phyloP scores from a whole-genome alignment of 352 stramenopile species.

The Pythium apleroticum region DNA sequence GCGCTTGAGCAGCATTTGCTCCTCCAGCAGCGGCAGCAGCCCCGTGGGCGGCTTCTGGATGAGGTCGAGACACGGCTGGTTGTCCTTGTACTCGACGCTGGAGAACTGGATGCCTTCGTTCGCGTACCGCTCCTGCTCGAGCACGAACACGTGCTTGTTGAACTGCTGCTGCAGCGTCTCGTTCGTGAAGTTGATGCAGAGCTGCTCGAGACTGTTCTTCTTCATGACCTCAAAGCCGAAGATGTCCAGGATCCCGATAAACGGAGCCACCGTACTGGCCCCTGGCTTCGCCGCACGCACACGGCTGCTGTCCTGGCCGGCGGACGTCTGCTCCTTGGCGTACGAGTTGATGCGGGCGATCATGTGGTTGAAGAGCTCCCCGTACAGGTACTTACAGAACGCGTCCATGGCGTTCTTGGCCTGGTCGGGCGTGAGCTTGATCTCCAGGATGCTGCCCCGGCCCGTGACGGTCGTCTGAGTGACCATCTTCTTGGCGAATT shows the following conservation, averaged over 20 bases:
- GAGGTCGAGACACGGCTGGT: slow-evolving; percentile 72
- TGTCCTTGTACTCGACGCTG: slow-evolving; percentile 83
- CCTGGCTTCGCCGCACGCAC: neutral
- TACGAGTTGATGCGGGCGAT: slow-evolving; percentile 76
- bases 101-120: slow-evolving; percentile 73
- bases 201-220: slow-evolving; percentile 86
- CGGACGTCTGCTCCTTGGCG: slow-evolving; percentile 56
- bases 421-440: slow-evolving; percentile 68
- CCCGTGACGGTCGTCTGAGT: slow-evolving; percentile 82
- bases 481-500: slow-evolving; percentile 81
- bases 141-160: slow-evolving; percentile 86
- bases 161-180: slow-evolving; percentile 90
- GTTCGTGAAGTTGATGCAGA: slow-evolving; percentile 93
- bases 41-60: slow-evolving; percentile 82
- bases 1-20: slow-evolving; percentile 86
- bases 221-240: slow-evolving; percentile 91
- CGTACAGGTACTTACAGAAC: slow-evolving; percentile 86
- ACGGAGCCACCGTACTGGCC: slow-evolving; percentile 20
- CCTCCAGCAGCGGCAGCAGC: slow-evolving; percentile 81
- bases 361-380: slow-evolving; percentile 76
- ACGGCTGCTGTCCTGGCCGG: slow-evolving; percentile 14
- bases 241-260: slow-evolving; percentile 91
- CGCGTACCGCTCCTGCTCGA: slow-evolving; percentile 82
- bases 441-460: slow-evolving; percentile 70
- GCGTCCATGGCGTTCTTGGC: slow-evolving; percentile 82